A percentile compares a stretch with the other conserved stretches of the same genome.
Conservation (phyloP, 305 asterid genomes). For the Fraxinus xanthoxyloides region DNA sequence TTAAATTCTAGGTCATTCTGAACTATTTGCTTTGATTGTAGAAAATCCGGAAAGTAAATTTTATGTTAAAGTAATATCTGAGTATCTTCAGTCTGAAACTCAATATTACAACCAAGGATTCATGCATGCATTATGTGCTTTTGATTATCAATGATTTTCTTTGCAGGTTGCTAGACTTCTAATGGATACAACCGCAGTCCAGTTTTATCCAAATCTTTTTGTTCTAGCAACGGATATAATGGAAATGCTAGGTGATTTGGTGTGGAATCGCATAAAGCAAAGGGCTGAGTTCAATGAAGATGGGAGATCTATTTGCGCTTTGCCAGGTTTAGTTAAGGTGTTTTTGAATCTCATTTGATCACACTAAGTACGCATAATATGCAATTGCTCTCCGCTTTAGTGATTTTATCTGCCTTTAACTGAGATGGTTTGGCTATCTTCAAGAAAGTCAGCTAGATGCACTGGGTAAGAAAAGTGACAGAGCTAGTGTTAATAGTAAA, state of each 20-base stretch:
- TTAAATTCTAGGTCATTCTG: not conserved
- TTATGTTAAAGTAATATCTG: not conserved
- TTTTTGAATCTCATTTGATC: slow-evolving; percentile 8
- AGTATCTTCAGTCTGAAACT: not conserved
- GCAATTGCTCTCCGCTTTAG: slow-evolving; percentile 2
- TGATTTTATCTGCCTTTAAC: not conserved
- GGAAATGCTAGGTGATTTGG: slow-evolving; percentile 85
- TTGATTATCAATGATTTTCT: slow-evolving; percentile 25
- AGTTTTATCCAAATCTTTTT: slow-evolving; percentile 78
- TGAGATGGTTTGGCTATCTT: not conserved
- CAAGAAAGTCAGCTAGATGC: not conserved
- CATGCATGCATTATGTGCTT: not conserved
- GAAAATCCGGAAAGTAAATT: not conserved
- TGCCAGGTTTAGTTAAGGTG: slow-evolving; percentile 49
- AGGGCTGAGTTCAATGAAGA: slow-evolving; percentile 61
- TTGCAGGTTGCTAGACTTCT: slow-evolving; percentile 79
- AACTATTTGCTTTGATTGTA: not conserved
- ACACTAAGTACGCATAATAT: not conserved
- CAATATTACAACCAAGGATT: not conserved
- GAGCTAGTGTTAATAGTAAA: not conserved
- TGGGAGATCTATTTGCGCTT: slow-evolving; percentile 40
- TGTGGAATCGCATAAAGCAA: slow-evolving; percentile 69
- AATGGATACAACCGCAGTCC: slow-evolving; percentile 62
- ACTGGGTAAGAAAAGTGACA: not conserved
- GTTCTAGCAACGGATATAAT: slow-evolving; percentile 76